Evolutionary conservation across 805 yeast genomes (phyloP), one percentile per base, ranked within the genome.

Genomic region (Wickerhamiella australiensis): DNA sequence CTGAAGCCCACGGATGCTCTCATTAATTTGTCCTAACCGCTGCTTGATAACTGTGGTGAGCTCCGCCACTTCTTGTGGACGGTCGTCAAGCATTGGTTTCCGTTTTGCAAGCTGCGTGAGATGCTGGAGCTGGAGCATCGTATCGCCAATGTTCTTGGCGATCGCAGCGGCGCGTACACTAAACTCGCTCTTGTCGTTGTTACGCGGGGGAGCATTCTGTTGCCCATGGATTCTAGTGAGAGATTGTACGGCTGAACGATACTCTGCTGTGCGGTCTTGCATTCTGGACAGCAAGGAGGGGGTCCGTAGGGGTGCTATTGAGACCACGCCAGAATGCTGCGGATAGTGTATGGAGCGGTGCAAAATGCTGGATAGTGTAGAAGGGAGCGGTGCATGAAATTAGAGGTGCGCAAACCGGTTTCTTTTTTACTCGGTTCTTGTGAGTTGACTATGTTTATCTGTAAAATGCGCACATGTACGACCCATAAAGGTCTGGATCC

Each of bases 11-110:
- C 78, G 79, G 55, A 84, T 72, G 53, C 73, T 74, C 59, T 80
- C 78, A 59, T 85, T 94, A 54, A 92, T 78, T 56, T 78, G 78
- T 61, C 87, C 80, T 46, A 92, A 79, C 59, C 84, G 94, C 64
- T 92, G 96, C 58, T 77, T 76, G 55, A 76, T 75, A 38, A 87
- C 81, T 57, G 80, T 84, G 0, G 98, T 88, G 55, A 92, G 70
- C 64, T 92, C 96, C 18, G 88, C 85, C 54, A 92, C 85, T 61
- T 92, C 97, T 13, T 85, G 80, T 0, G 97, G 96, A 56, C 83
- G 80, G 65, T 92, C 98, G 61, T 88, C 95, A 56, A 92, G 85
- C 61, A 90, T 67, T 17, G 96, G 94, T 62, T 87, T 88, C 57
- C 87, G 73, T 64, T 83, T 86, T 3, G 98, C 96, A 55, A 92